phyloP scores from a whole-genome alignment of 225 moss, liverwort and hornwort species.

The Neckera pumila region DNA sequence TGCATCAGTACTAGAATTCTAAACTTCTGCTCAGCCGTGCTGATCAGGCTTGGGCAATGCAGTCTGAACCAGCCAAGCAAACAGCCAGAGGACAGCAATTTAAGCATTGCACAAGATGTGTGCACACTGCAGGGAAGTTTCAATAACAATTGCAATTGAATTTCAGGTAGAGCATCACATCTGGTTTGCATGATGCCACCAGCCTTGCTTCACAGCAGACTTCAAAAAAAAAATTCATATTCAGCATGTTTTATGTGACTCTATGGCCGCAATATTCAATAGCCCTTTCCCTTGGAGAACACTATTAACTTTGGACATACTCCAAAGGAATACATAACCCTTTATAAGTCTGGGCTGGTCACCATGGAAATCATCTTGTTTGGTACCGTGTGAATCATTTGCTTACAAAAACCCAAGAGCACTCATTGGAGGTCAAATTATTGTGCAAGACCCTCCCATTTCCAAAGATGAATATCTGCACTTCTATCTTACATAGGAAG shows the following conservation, averaged over 20 bases:
- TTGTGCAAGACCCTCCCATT: too few relatives aligned
- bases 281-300: not conserved
- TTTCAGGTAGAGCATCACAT: not conserved
- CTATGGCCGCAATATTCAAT: not conserved
- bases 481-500: too few relatives aligned
- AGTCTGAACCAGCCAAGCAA: not conserved
- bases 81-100: not conserved
- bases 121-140: not conserved
- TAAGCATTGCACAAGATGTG: not conserved
- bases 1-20: not conserved
- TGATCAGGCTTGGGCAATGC: not conserved
- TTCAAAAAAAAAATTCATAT: not conserved
- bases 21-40: not conserved
- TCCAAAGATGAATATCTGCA: too few relatives aligned
- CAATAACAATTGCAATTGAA: not conserved
- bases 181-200: not conserved
- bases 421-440: too few relatives aligned
- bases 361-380: too few relatives aligned
- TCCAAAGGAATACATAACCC: not conserved
- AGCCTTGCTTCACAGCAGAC: not conserved
- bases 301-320: not conserved
- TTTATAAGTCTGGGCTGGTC: too few relatives aligned
- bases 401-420: too few relatives aligned
- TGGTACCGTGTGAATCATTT: too few relatives aligned
- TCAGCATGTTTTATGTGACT: not conserved